Conservation (phyloP, 2,329 filamentous ascomycete genomes). For the Pezicula carpinea region DNA sequence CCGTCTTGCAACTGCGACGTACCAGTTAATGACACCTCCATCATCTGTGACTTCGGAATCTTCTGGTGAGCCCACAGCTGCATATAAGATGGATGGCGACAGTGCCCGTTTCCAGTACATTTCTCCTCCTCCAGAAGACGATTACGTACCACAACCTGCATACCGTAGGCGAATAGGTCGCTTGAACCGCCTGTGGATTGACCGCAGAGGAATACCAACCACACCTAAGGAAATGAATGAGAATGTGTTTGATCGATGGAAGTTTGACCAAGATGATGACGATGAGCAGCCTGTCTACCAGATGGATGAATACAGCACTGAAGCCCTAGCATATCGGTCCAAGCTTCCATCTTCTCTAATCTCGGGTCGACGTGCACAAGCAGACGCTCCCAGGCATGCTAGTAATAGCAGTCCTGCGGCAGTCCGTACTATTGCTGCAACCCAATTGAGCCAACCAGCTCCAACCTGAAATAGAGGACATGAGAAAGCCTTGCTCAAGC, state of each 20-base stretch:
- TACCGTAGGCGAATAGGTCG: slow-evolving; percentile 83
- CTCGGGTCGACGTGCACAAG: slow-evolving; percentile 18
- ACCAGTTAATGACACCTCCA: slow-evolving; percentile 63
- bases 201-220: slow-evolving; percentile 67
- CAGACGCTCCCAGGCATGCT: slow-evolving; percentile 16
- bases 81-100: slow-evolving; percentile 22
- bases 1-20: slow-evolving; percentile 65
- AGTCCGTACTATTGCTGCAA: slow-evolving; percentile 15
- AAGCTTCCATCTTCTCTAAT: slow-evolving; percentile 27
- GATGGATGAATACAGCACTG: slow-evolving; percentile 65
- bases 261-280: slow-evolving; percentile 81
- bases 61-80: slow-evolving; percentile 28
- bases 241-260: slow-evolving; percentile 64
- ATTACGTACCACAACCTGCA: slow-evolving; percentile 43
- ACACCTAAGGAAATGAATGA: slow-evolving; percentile 41
- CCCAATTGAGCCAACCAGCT: slow-evolving; percentile 11
- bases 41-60: slow-evolving; percentile 36
- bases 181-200: slow-evolving; percentile 81
- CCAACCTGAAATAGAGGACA: slow-evolving; percentile 12
- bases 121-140: slow-evolving; percentile 26
- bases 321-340: slow-evolving; percentile 56
- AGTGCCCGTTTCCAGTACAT: slow-evolving; percentile 17
- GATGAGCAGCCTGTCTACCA: slow-evolving; percentile 72
- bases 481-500: background rate
- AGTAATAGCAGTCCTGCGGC: slow-evolving; percentile 16